A percentile compares a stretch with the other conserved stretches of the same genome.
phyloP scores from a whole-genome alignment of 495 filamentous ascomycete species.

The Aspergillus haitiensis region DNA sequence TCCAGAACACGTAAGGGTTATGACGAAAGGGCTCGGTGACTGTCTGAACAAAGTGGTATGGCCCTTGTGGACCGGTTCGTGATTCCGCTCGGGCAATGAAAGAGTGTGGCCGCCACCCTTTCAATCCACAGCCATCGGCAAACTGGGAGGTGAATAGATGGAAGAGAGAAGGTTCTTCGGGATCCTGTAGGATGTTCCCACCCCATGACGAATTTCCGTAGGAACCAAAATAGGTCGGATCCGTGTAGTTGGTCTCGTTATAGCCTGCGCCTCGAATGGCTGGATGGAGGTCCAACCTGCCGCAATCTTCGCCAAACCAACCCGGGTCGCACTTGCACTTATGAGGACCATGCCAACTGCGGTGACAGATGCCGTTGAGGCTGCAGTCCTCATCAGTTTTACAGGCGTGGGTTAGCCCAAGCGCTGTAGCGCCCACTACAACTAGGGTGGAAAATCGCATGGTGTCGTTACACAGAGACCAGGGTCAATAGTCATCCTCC shows the following conservation, averaged over 20 bases:
- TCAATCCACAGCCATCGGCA: constrained; percentile 35
- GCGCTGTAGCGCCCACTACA: too few species aligned
- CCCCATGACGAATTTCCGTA: constrained; percentile 43
- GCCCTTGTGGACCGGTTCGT: constrained; percentile 34
- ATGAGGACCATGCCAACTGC: background rate
- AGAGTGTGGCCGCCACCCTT: constrained; percentile 40
- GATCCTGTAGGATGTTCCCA: constrained; percentile 38
- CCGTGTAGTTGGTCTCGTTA: constrained; percentile 28
- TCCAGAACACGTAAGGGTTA: constrained; percentile 40
- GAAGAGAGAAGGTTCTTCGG: constrained; percentile 27
- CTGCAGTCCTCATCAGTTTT: constrained; percentile 42
- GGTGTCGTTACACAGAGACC: too few species aligned
- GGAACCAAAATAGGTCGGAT: constrained; percentile 6
- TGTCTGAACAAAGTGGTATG: constrained; percentile 34
- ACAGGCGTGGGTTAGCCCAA: constrained; percentile 18
- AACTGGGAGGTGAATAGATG: constrained; percentile 41
- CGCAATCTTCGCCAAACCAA: constrained; percentile 40
- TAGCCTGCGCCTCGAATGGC: constrained; percentile 34
- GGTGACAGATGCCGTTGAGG: constrained; percentile 37
- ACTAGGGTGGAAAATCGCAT: too few species aligned
- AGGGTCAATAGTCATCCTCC: too few species aligned
- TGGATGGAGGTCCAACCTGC: constrained; percentile 37
- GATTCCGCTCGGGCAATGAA: constrained; percentile 40
- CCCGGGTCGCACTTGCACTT: constrained; percentile 39
- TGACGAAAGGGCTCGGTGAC: constrained; percentile 37